phyloP scores from a whole-genome alignment of 139 green algal species.

The Chlamydomonas asymmetrica region DNA sequence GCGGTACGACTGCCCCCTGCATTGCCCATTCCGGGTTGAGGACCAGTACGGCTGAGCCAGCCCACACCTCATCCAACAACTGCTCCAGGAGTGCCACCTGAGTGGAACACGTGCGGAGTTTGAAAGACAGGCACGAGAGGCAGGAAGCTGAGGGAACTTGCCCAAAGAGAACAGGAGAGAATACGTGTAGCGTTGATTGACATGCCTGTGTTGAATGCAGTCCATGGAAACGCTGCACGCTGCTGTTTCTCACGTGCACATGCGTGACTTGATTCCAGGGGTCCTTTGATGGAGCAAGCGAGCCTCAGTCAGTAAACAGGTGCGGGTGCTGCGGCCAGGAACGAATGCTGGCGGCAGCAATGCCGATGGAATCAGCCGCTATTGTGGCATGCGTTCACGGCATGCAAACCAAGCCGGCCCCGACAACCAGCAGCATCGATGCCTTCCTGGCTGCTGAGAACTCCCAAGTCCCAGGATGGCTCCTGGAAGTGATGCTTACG shows the following conservation, averaged over 20 bases:
- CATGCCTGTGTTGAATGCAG: not conserved
- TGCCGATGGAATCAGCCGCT: not conserved
- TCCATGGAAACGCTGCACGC: too few relatives aligned
- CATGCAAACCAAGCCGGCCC: not conserved
- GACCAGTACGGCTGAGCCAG: slow-evolving; percentile 19
- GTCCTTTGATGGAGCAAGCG: too few relatives aligned
- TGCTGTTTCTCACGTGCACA: too few relatives aligned
- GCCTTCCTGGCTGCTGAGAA: not conserved
- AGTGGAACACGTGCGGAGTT: not conserved
- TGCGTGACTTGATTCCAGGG: not conserved
- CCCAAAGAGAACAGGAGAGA: not conserved
- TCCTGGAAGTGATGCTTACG: slow-evolving; percentile 18
- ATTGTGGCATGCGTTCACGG: not conserved
- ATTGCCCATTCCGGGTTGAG: slow-evolving; percentile 54
- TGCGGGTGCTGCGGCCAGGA: too few relatives aligned
- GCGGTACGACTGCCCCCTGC: slow-evolving; percentile 12
- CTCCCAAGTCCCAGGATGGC: not conserved
- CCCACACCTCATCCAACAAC: slow-evolving; percentile 58
- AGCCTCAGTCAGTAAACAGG: too few relatives aligned
- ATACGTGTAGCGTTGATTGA: not conserved
- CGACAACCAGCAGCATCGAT: not conserved
- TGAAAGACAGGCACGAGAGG: not conserved
- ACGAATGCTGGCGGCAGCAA: too few relatives aligned
- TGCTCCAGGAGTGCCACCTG: slow-evolving; percentile 65
- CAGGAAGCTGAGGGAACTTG: not conserved